Evolutionary conservation across 495 filamentous ascomycete genomes (phyloP), one percentile per base, ranked within the genome.

Genomic region (Hyaloscypha bicolor): DNA sequence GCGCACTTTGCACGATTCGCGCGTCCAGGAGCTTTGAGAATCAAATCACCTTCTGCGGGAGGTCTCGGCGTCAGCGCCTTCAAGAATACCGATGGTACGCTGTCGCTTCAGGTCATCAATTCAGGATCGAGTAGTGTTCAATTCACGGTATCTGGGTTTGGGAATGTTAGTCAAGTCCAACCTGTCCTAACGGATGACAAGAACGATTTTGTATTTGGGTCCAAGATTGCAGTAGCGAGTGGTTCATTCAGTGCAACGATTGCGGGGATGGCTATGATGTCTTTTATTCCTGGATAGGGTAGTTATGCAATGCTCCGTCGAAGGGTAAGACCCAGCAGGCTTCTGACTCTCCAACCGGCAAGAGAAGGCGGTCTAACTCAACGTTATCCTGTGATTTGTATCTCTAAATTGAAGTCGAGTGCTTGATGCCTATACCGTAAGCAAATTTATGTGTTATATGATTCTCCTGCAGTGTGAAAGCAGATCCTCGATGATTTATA

Each of bases 1-100:
- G 82, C 76, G 0, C 75, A 81, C 33, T 83, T 77, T 71, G 78
- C 73, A 57, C 72, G 78, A 12, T 82, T 81, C 59, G 80, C 83
- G 52, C 70, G 81, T 11, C 81, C 80, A 0, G 83, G 83, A 3
- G 83, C 83, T 0, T 71, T 76, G 4, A 68, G 83, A 5, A 74
- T 85, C 72, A 8, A 73, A 60, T 35, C 29, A 12, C 0, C 77
- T 1, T 57, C 56, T 62, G 74, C 77, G 9, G 70, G 72, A 32
- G 56, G 73, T 42, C 61, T 85, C 6, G 72, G 74, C 32, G 74
- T 77, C 3, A 74, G 80, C 14, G 81, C 80, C 2, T 85, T 84
- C 53, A 70, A 68, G 67, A 87, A 86, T 62, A 64, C 69, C 9
- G 80, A 85, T 61, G 81, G 81, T 0, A 73, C 29, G 14, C 31